Evolutionary conservation across 1,284 basidiomycete species (phyloP), one percentile per base, ranked within the genome.

Genomic region (Boletus smithii): DNA sequence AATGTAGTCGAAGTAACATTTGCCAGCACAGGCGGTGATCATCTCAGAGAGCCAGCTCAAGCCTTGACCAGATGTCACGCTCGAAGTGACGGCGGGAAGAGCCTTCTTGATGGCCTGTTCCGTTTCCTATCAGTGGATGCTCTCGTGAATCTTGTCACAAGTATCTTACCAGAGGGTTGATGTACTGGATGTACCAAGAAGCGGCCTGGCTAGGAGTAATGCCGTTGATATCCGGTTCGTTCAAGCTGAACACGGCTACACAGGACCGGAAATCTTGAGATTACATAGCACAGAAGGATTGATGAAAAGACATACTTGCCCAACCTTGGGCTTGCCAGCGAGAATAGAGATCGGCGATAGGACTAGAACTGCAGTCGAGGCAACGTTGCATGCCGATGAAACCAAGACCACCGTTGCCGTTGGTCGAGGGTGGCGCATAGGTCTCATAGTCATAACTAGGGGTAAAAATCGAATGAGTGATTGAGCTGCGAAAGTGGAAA

Each of bases 361-460:
- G 69, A 23, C 69, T 72, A 3, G 69, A 71, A 36, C 26, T 39
- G 27, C 69, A 71, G 46, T 70, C 69, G 3, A 51, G 40, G 48
- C 65, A 70, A 8, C 67, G 67, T 48, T 71, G 71, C 69, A 60
- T 73, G 18, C 69, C 69, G n/a, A 73, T 69, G 49, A 72, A 71
- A 5, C 50, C 55, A 4, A 71, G 62, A 6, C 63, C 64, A 1
- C 69, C 66, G 3, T 45, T 55, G 0, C 69, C 69, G 30, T 62
- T 64, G 11, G 58, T 54, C 8, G 68, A 61, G 8, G 61, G 53
- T 9, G 70, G 69, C 4, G 44, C 29, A 33, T 59, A 67, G n/a
- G 69, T 71, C 44, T 71, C 69, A 23, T 56, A 72, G 45, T 72
- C 69, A 38, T 70, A 71, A 32, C 69, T 69, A 24, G 8, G 11